These are phyloP conservation scores for Scheffersomyces segobiensis DNA, from an alignment of 1,139 yeast genomes.

Conservation along the genomic window DNA sequence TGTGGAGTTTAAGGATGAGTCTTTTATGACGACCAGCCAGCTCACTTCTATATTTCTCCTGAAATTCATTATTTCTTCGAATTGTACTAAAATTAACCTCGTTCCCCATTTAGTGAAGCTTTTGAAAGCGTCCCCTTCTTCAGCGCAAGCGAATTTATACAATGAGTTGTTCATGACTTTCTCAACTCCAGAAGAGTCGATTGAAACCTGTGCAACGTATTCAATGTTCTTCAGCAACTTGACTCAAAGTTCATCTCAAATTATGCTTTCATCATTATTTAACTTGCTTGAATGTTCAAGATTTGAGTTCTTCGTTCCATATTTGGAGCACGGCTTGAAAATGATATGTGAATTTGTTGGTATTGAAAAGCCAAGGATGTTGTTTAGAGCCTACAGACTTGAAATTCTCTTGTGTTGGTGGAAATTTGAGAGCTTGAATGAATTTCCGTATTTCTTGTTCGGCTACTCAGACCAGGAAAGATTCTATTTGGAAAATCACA, in stretches of 20 bases:
- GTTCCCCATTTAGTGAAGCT: constrained; percentile 6
- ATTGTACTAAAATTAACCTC: constrained; percentile 15
- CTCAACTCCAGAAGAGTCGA: constrained; percentile 30
- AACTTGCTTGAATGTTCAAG: constrained; percentile 43
- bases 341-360: constrained; percentile 18
- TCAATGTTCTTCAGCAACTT: constrained; percentile 34
- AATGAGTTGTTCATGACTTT: constrained; percentile 31
- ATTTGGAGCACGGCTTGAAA: constrained; percentile 25
- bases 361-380: constrained; percentile 12
- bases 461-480: constrained; percentile 25
- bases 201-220: constrained; percentile 43
- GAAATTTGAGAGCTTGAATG: constrained; percentile 26
- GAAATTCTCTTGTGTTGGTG: constrained; percentile 46
- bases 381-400: constrained; percentile 30
- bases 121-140: constrained; percentile 4
- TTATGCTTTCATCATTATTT: constrained; percentile 35
- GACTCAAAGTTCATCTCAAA: constrained; percentile 26
- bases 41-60: constrained; percentile 11
- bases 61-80: constrained; percentile 18
- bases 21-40: constrained; percentile 9
- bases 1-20: constrained; percentile 11
- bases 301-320: constrained; percentile 31
- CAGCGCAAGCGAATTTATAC: constrained; percentile 30
- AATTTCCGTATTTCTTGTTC: constrained; percentile 43
- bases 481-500: constrained; percentile 30